Evolutionary conservation across 2,329 filamentous ascomycete species (phyloP), one percentile per base, ranked within the genome.

Genomic region (Pseudonectria foliicola): DNA sequence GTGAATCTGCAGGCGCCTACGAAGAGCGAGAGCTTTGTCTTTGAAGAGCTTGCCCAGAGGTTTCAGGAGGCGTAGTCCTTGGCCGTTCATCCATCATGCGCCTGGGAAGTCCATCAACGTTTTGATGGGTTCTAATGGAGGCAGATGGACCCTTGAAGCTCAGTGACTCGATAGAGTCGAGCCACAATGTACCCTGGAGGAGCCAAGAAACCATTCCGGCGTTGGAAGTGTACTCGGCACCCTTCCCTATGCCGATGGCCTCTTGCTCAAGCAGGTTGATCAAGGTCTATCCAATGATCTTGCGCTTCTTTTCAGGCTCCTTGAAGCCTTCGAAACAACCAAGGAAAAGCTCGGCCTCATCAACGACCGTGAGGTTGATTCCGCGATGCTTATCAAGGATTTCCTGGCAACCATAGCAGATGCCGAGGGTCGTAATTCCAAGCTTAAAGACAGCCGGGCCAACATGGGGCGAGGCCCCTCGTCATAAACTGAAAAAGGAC

Each of bases 301-400:
- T 95, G 36, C 89, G 74, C 72, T 95, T 95, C 56, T 75, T 75
- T 63, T 96, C 89, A 0, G 90, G 89, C 21, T 80, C 86, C 0
- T 65, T 67, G 16, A 95, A 76, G 13, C 87, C 90, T 45, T 77
- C 74, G 1, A 96, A 77, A 15, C 79, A 71, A 21, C 66, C 65
- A n/a, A 95, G 68, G 69, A 96, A 96, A 16, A 75, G 67, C 41
- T 93, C 71, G 8, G 74, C 73, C 0, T 78, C 88, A 56, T 96
- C 84, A 2, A 93, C 77, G 18, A 96, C 82, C 0, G 85, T 94
- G 3, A 96, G 70, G 60, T 95, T 92, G 61, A 96, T 93, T 2
- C 85, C 85, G 1, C 96, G 75, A 46, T 92, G 80, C 53, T 88
- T 60, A 2, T 73, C 71, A 3, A 96, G 74, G 1, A 79, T 89